phyloP scores from a whole-genome alignment of 176 grass and related monocot species.

The Panicum miliaceum region DNA sequence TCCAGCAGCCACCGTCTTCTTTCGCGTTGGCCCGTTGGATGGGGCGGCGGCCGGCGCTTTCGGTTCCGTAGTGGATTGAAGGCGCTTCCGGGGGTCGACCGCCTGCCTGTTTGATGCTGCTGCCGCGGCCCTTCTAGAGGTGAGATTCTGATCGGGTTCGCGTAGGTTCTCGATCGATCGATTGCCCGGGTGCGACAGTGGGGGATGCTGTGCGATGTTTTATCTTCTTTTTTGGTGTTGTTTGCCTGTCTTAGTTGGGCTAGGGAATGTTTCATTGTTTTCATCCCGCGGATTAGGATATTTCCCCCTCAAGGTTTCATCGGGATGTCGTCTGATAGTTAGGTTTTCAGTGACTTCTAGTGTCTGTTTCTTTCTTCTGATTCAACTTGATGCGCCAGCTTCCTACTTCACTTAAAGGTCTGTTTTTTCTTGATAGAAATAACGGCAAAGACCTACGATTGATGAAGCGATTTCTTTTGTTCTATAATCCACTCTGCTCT shows the following conservation, averaged over 20 bases:
- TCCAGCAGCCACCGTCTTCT: background rate
- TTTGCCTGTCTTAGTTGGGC: background rate
- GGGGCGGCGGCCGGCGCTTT: background rate
- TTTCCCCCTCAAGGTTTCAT: background rate
- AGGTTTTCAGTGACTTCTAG: background rate
- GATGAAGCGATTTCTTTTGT: background rate
- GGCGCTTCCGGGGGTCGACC: background rate
- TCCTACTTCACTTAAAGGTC: conserved; percentile 9
- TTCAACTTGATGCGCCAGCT: conserved; percentile 39
- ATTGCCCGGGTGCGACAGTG: background rate
- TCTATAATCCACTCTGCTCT: background rate
- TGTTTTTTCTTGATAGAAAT: background rate
- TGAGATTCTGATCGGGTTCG: conserved; percentile 12
- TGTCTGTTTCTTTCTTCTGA: conserved; percentile 31
- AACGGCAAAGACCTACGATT: background rate
- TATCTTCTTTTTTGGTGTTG: background rate
- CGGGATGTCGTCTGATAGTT: background rate
- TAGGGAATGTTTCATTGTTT: background rate
- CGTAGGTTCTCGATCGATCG: conserved; percentile 16
- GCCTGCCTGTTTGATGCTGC: background rate
- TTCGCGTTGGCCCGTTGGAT: background rate
- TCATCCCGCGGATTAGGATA: background rate
- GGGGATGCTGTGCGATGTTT: background rate
- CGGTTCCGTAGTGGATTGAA: conserved; percentile 32
- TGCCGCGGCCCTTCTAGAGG: conserved; percentile 1